These are phyloP conservation scores for Enterocytospora artemiae DNA, from an alignment of 371 early-diverging fungal species.

Conservation along the genomic window DNA sequence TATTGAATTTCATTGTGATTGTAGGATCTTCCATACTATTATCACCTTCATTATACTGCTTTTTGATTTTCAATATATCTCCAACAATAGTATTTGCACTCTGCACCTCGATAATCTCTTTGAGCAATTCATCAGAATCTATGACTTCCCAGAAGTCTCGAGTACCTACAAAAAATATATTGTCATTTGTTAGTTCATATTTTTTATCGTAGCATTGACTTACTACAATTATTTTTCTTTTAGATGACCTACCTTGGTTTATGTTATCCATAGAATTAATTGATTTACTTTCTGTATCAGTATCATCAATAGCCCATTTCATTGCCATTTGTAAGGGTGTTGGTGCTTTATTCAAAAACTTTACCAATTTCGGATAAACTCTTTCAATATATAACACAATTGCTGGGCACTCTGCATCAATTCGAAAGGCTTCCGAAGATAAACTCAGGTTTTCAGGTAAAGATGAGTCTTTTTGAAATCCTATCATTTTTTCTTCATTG, in stretches of 20 bases:
- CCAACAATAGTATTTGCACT: neutral
- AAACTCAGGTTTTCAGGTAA: slow-evolving; percentile 14
- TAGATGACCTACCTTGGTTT: neutral
- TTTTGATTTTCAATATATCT: neutral
- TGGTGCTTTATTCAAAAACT: slow-evolving; percentile 24
- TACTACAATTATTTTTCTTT: slow-evolving; percentile 23
- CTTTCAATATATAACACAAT: slow-evolving; percentile 50
- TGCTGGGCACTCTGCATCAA: slow-evolving; percentile 48
- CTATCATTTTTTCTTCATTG: neutral
- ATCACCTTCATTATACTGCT: neutral
- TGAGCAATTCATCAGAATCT: neutral
- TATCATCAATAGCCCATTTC: neutral
- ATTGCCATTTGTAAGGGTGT: slow-evolving; percentile 35
- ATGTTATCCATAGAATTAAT: neutral
- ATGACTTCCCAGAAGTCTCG: slow-evolving; percentile 25
- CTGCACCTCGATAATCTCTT: neutral
- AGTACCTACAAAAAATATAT: slow-evolving; percentile 36
- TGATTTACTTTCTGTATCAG: neutral
- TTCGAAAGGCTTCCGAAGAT: slow-evolving; percentile 9
- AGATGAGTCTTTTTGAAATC: slow-evolving; percentile 5
- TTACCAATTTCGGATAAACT: slow-evolving; percentile 27
- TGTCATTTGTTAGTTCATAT: slow-evolving; percentile 29
- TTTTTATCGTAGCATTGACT: slow-evolving; percentile 51
- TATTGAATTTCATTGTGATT: neutral
- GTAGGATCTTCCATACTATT: neutral